Evolutionary conservation across 2,329 filamentous ascomycete genomes (phyloP).

Genomic region (Apiospora aurea): DNA sequence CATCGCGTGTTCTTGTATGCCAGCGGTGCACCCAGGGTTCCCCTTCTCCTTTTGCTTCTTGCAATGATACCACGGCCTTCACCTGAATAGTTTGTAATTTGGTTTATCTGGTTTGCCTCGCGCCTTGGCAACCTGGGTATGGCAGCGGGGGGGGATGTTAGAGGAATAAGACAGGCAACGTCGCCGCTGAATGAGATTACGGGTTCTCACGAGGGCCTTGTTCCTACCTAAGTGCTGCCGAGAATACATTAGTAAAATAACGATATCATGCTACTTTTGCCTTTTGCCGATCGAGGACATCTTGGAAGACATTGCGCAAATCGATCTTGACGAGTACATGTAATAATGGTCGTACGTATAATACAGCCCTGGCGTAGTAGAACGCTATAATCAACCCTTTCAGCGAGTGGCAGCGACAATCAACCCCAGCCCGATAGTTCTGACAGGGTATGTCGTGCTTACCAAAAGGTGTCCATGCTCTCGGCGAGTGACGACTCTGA

Average conservation of each 20-base stretch:
- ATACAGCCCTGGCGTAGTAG: neutral
- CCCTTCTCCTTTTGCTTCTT: conserved; percentile 22
- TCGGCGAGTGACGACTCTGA: neutral
- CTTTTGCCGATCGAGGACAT: neutral
- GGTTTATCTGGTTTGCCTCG: conserved; percentile 13
- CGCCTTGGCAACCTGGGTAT: conserved; percentile 2
- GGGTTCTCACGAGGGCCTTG: neutral
- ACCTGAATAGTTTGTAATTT: conserved; percentile 22
- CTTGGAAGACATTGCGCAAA: neutral
- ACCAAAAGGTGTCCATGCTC: neutral
- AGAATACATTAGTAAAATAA: conserved; percentile 6
- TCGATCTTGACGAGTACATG: neutral
- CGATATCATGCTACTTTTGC: neutral
- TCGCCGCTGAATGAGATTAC: neutral
- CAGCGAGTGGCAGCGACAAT: neutral
- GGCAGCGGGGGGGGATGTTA: neutral
- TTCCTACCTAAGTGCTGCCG: neutral
- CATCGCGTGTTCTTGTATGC: conserved; percentile 15
- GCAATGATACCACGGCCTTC: conserved; percentile 25
- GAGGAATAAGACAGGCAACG: neutral
- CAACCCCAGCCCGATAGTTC: neutral
- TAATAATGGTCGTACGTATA: neutral
- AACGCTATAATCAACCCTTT: neutral
- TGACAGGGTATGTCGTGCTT: neutral
- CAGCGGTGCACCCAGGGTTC: conserved; percentile 1